A percentile compares a stretch with the other conserved stretches of the same genome.
Conservation (phyloP, 1,284 basidiomycete genomes). For the Ceratobasidium sp. region DNA sequence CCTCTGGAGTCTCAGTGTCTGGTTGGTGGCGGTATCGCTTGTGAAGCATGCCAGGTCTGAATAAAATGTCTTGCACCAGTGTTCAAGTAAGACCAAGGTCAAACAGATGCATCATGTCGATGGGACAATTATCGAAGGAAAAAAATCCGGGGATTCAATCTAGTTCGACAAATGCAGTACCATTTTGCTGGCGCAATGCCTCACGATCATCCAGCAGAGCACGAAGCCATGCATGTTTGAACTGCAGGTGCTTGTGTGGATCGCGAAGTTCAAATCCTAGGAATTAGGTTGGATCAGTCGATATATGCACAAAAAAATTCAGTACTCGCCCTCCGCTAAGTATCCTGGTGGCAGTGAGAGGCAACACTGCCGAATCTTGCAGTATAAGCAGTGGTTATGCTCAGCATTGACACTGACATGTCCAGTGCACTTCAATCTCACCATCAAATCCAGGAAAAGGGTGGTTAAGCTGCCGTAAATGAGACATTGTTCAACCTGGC, state of each 20-base stretch:
- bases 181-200: not conserved
- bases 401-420: not conserved
- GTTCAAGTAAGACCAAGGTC: not conserved
- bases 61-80: not conserved
- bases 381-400: constrained; percentile 27
- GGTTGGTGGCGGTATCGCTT: not conserved
- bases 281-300: not conserved
- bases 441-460: not conserved
- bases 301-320: not conserved
- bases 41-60: not conserved
- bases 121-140: not conserved
- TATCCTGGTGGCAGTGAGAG: constrained; percentile 21
- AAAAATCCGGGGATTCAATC: not conserved
- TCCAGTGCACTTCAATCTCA: not conserved
- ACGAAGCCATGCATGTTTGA: not conserved
- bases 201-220: not conserved
- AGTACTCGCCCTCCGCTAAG: not conserved
- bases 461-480: not conserved
- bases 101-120: constrained; percentile 15
- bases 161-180: not conserved
- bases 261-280: not conserved
- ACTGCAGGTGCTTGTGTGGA: not conserved
- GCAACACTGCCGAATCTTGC: constrained; percentile 6
- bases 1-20: not conserved
- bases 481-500: not conserved